Percentiles rank a stretch among this genome's conserved stretches.
Evolutionary conservation across 139 green algal species (phyloP).

Genomic region (Picochlorum sp.): DNA sequence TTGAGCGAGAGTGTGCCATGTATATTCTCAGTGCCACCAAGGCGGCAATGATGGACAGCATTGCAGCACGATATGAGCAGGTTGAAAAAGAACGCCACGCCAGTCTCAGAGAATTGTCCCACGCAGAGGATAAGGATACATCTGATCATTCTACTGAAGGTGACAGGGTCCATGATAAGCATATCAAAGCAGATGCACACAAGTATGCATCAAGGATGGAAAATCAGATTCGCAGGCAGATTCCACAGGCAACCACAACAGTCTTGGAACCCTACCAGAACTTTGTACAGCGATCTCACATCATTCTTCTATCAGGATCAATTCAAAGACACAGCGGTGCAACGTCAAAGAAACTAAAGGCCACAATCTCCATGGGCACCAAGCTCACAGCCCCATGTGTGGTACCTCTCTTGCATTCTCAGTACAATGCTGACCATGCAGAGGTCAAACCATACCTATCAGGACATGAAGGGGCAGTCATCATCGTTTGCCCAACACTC

Average conservation of each 20-base stretch:
- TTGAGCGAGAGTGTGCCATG: neutral
- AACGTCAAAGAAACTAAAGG: neutral
- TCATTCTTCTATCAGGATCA: neutral
- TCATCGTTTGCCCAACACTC: neutral
- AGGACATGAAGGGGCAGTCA: neutral
- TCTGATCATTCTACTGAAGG: no score
- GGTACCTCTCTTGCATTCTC: neutral
- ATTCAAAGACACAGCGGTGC: neutral
- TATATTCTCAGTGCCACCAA: neutral
- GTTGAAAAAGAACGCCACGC: no score
- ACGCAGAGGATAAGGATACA: no score
- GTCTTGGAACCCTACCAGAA: constrained; percentile 1
- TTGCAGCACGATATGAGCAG: no score
- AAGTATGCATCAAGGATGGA: neutral
- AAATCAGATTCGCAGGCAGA: neutral
- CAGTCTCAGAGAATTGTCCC: no score
- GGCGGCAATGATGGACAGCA: no score
- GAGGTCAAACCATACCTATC: neutral
- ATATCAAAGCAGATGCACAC: neutral
- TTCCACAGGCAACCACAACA: neutral
- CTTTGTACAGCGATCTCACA: neutral
- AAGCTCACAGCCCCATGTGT: neutral
- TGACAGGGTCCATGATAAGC: no score
- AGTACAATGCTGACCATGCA: neutral
- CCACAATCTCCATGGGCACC: neutral